Evolutionary conservation across 2,329 filamentous ascomycete species (phyloP), one percentile per base, ranked within the genome.

Genomic region (Salinomyces thailandicus): DNA sequence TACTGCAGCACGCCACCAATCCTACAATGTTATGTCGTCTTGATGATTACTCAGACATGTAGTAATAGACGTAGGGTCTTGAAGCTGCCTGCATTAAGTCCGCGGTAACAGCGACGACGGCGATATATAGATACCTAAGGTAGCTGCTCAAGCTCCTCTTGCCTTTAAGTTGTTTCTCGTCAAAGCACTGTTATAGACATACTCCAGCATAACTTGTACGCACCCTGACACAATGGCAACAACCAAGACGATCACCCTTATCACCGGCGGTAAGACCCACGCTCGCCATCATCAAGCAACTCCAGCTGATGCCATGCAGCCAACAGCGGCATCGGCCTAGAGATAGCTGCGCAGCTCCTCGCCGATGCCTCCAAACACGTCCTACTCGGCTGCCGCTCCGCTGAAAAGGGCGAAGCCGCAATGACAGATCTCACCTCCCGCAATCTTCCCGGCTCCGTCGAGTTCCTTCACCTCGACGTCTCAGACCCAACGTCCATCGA

Each of bases 251-350:
- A 51, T 62, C 13, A 50, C 56, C n/a, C 48, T 61, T 1, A 45
- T 62, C 33, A 62, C 59, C 2, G 60, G 60, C n/a, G 58, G 58
- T 59, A 49, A 9, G 46, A 8, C 3, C 9, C 9, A 26, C 22
- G 9, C 36, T n/a, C n/a, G 11, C n/a, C 19, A 6, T 4, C 7
- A 16, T 4, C 9, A n/a, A 19, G 18, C 20, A 12, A 5, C 35
- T 15, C 26, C 13, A n/a, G 5, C 16, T n/a, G 16, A 31, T 37
- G 13, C 38, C 13, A 11, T n/a, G 9, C 28, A 43, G 49, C 43
- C 24, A 72, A 66, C 45, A 61, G 59, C 36, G 68, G 68, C 36
- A 66, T 72, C 20, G 67, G 68, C 19, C 61, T 62, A 38, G 65
- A 64, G 38, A 56, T 66, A 5, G 59, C 59, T 9, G 48, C 57